Evolutionary conservation across 345 rosid species (phyloP).

Genomic region (Gossypium bickii): DNA sequence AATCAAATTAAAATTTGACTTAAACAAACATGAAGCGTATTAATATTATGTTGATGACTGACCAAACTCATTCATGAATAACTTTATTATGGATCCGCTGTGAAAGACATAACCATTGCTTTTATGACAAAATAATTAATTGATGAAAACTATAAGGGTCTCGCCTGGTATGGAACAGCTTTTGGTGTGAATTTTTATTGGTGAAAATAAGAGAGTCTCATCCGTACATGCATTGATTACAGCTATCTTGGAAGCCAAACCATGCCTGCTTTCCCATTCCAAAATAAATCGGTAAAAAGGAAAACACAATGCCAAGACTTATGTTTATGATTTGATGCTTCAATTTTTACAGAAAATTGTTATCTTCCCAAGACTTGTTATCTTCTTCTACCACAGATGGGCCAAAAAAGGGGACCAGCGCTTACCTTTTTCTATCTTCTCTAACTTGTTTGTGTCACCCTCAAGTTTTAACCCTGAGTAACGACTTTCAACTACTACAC

Average conservation of each 20-base stretch:
- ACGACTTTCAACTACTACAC: background rate
- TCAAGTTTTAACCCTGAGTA: background rate
- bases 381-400: too few relatives aligned
- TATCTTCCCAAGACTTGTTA: too few relatives aligned
- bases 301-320: background rate
- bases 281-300: background rate
- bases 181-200: background rate
- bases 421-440: too few relatives aligned
- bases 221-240: background rate
- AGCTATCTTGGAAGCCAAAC: background rate
- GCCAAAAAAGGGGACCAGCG: too few relatives aligned
- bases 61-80: too few relatives aligned
- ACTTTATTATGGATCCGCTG: background rate
- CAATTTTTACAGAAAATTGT: too few relatives aligned
- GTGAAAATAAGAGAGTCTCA: background rate
- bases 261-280: background rate
- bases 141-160: background rate
- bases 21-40: too few relatives aligned
- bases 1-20: accelerated
- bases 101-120: background rate
- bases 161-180: background rate
- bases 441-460: too few relatives aligned
- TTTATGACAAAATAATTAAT: too few relatives aligned
- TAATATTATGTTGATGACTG: too few relatives aligned
- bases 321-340: too few relatives aligned